Conservation (phyloP, 1,139 yeast species). For the Schwanniomyces etchellsii region DNA sequence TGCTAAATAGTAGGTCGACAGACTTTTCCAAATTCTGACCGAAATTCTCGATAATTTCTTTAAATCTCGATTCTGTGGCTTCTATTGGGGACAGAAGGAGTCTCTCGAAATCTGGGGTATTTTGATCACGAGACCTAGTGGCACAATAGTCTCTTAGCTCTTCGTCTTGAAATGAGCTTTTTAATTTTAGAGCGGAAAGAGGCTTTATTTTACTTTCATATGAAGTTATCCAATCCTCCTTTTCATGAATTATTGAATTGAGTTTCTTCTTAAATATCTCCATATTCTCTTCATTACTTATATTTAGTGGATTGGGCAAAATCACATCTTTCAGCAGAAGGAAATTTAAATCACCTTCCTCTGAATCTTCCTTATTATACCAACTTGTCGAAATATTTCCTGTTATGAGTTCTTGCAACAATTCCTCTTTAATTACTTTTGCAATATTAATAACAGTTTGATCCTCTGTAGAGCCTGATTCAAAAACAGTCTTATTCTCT, state of each 20-base stretch:
- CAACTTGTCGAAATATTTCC: slow-evolving; percentile 63
- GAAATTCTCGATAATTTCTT: slow-evolving; percentile 7
- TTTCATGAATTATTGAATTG: slow-evolving; percentile 38
- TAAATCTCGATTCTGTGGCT: slow-evolving; percentile 7
- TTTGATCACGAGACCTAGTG: slow-evolving; percentile 5
- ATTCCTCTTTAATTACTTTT: slow-evolving; percentile 60
- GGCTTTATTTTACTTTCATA: slow-evolving; percentile 17
- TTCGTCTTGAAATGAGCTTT: slow-evolving; percentile 5
- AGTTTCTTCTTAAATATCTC: slow-evolving; percentile 42
- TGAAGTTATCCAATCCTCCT: slow-evolving; percentile 42
- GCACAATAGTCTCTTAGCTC: slow-evolving; percentile 10
- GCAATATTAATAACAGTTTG: slow-evolving; percentile 49
- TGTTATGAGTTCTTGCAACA: slow-evolving; percentile 51
- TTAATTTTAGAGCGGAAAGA: slow-evolving; percentile 11
- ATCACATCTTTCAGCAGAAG: slow-evolving; percentile 20
- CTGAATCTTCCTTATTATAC: slow-evolving; percentile 41
- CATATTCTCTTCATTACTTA: slow-evolving; percentile 42
- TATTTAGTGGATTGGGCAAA: slow-evolving; percentile 55
- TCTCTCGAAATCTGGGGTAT: slow-evolving; percentile 5
- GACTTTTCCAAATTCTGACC: slow-evolving; percentile 15
- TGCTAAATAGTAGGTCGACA: slow-evolving; percentile 17
- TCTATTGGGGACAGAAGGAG: slow-evolving; percentile 7
- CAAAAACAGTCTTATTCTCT: slow-evolving; percentile 18
- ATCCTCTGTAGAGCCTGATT: slow-evolving; percentile 18
- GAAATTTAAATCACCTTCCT: slow-evolving; percentile 13